Evolutionary conservation across 1,139 yeast genomes (phyloP).

Genomic region (Pichia sp.): DNA sequence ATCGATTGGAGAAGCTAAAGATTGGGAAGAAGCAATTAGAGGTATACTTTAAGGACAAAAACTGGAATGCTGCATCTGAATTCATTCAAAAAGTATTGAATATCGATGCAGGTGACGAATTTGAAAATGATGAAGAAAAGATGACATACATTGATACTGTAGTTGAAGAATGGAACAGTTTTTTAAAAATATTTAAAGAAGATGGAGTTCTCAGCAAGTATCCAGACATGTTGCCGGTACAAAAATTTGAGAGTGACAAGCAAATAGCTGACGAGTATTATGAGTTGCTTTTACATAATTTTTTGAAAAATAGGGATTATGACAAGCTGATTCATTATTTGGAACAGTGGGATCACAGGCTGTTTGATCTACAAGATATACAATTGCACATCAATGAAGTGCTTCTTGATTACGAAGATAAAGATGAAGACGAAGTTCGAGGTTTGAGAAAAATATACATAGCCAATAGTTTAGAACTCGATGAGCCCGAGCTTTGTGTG

Average conservation of each 20-base stretch:
- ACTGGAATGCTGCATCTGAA: constrained; percentile 56
- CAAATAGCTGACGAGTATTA: constrained; percentile 41
- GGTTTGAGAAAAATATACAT: constrained; percentile 49
- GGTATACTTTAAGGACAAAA: constrained; percentile 42
- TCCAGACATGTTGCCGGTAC: constrained; percentile 51
- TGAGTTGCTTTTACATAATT: constrained; percentile 48
- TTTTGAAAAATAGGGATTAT: constrained; percentile 39
- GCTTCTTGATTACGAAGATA: constrained; percentile 29
- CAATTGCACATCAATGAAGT: constrained; percentile 46
- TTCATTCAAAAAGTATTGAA: constrained; percentile 45
- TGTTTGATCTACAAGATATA: constrained; percentile 48
- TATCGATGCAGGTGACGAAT: constrained; percentile 32
- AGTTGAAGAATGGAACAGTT: constrained; percentile 58
- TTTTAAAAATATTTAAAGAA: constrained; percentile 54
- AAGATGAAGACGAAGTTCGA: constrained; percentile 11
- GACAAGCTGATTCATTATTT: constrained; percentile 41
- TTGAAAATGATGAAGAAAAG: constrained; percentile 7
- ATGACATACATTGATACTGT: constrained; percentile 33
- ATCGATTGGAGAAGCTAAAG: constrained; percentile 47
- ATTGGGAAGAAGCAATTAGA: constrained; percentile 66
- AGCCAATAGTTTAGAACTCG: constrained; percentile 50
- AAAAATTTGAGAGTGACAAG: constrained; percentile 17
- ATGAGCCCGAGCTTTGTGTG: constrained; percentile 61
- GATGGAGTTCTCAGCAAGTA: constrained; percentile 45
- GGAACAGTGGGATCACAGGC: constrained; percentile 53